A percentile compares a stretch with the other conserved stretches of the same genome.
phyloP scores from a whole-genome alignment of 352 stramenopile genomes.

The Pythium monospermum region DNA sequence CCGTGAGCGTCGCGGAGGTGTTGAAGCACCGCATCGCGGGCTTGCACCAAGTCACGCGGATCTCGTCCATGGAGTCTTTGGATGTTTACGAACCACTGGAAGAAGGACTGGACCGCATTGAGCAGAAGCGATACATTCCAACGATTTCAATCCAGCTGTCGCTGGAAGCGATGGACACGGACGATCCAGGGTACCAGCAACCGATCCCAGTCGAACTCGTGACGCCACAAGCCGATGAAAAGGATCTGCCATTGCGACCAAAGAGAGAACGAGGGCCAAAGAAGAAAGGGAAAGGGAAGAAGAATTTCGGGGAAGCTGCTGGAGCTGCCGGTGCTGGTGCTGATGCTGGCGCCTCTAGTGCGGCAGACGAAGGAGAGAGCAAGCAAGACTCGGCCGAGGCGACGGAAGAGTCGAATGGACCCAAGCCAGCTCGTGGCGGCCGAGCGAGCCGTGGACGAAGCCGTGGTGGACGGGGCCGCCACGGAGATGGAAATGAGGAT shows the following conservation, averaged over 20 bases:
- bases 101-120: conserved; percentile 75
- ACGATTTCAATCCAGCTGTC: conserved; percentile 75
- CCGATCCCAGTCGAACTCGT: conserved; percentile 62
- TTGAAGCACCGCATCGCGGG: conserved; percentile 71
- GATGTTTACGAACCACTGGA: conserved; percentile 84
- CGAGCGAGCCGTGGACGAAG: conserved; percentile 14
- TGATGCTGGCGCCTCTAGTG: background rate
- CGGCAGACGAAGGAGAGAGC: conserved; percentile 17
- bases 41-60: conserved; percentile 74
- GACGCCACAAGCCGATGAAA: conserved; percentile 28
- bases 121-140: conserved; percentile 65
- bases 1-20: conserved; percentile 80
- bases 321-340: background rate
- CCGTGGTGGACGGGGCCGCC: conserved; percentile 9
- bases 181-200: conserved; percentile 64
- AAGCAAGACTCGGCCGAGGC: conserved; percentile 22
- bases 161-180: conserved; percentile 51
- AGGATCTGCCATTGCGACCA: conserved; percentile 12
- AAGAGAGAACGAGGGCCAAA: conserved; percentile 19
- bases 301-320: background rate
- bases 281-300: conserved; percentile 24
- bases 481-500: too few species aligned
- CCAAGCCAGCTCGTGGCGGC: background rate
- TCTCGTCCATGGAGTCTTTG: conserved; percentile 73
- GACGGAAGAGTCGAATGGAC: conserved; percentile 13